Conservation (phyloP, 768 basidiomycete genomes). For the Polyporus arcularius region DNA sequence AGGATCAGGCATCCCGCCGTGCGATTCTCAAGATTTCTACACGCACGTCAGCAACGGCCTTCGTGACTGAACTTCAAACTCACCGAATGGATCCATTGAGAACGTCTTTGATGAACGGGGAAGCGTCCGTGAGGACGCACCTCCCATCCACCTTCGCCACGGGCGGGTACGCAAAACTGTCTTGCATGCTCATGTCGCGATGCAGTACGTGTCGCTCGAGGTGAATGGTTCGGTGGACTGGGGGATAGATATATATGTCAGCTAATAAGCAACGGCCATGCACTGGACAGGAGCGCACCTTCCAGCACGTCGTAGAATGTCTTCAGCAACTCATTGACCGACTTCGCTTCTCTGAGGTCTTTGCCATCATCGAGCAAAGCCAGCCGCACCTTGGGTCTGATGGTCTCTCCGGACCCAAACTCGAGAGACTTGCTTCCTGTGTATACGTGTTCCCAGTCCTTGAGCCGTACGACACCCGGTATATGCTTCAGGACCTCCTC, state of each 20-base stretch:
- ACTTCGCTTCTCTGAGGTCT: neutral
- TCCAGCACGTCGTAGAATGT: conserved; percentile 5
- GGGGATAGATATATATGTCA: too few relatives aligned
- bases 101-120: conserved; percentile 1
- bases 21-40: neutral
- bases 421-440: neutral
- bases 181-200: conserved; percentile 5
- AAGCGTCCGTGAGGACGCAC: neutral
- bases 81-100: neutral
- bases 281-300: neutral
- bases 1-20: neutral
- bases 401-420: neutral
- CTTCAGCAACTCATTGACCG: conserved; percentile 2
- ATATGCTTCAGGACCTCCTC: conserved; percentile 25
- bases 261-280: too few relatives aligned
- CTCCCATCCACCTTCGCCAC: neutral
- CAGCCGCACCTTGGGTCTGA: neutral
- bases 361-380: neutral
- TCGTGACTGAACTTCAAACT: neutral
- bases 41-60: neutral
- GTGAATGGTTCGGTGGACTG: neutral
- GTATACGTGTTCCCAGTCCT: neutral
- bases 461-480: neutral
- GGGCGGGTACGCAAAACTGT: neutral
- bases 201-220: neutral